Evolutionary conservation across 805 yeast genomes (phyloP), one percentile per base, ranked within the genome.

Genomic region (Suhomyces tanzawaensis): DNA sequence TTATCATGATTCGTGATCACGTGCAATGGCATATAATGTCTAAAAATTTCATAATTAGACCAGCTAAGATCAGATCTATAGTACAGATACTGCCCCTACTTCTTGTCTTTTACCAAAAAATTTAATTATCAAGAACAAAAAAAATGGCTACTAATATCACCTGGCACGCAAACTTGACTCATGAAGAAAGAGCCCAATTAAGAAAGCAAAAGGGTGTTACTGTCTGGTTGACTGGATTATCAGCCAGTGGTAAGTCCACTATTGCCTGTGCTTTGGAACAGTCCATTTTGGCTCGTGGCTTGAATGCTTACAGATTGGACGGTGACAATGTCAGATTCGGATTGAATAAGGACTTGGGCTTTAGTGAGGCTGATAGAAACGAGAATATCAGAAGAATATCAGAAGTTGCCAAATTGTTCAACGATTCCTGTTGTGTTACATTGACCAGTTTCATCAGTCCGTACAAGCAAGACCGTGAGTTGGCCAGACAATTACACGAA

Each of bases 281-380:
- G 66, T 70, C 77, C 34, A 68, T 91, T 40, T 72, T 91, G 46
- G 78, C 82, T 51, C 74, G 77, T 49, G 82, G 83, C 19, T 64
- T 84, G 48, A 75, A 79, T 47, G 77, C 95, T 15, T 91, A 91
- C 69, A 80, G 98, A 60, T 71, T 91, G 48, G 98, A 91, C 59
- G 98, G 90, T 53, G 98, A 91, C 66, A 91, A 91, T 62, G 77
- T 91, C 51, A 79, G 98, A 52, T 91, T 91, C 57, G 98, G 98
- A 2, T 73, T 91, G 55, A 91, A 91, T 76, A 90, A 89, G 64
- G 97, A 91, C 64, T 74, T 91, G 49, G 98, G 97, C 0, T 91
- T 91, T 69, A 76, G 86, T 37, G 97, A 89, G 64, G 74, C 78
- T 34, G 98, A 90, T 64, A 79, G 98, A 63, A 85, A 86, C 57